Base-by-base conservation (phyloP, 345 rosid genomes). In the Conringia planisiliqua region DNA sequence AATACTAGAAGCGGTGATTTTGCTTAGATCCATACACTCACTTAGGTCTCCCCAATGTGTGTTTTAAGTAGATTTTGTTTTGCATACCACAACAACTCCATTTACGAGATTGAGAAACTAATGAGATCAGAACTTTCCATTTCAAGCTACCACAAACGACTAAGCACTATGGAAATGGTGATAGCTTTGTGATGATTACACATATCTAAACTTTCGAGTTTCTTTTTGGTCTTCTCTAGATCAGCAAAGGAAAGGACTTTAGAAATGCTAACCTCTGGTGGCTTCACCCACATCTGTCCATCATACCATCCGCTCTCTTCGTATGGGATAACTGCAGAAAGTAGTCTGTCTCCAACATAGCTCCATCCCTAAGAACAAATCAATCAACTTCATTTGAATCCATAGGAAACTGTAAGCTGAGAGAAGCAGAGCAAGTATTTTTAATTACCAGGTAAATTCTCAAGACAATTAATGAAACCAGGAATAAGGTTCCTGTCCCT, bases 291-390 rank as follows among this genome's bases (percentile, higher is more conserved):
- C 95, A 89, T 94, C 78, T 91, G 98, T 20, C 97, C 98, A 63
- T 94, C 96, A 81, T 94, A 94, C 97, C 98, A 94, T 74, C 98
- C 98, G 46, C 87, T 94, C 85, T 94, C 98, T 84, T 94, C 98
- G 43, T 94, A 91, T 13, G 97, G 97, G 36, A 94, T 80, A 70
- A 94, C 96, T 2, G 98, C 98, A 17, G 98, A 87, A 61, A 94
- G 88, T 71, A 94, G 90, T 74, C 98, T 86, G 64, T 91, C 97
- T 26, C 98, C 98, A 46, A 91, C 95, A 51, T 91, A 94, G 77
- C 95, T 94, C 98, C 98, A 94, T 73, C 98, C 98, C 96, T 94
- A 44, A 43, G 2, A 48, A 55, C 39, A 64, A 43, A 63, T 36
- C 39, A 52, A 14, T 35, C 40, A 6, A 56, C 16, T 27, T 62